Evolutionary conservation across 2,329 filamentous ascomycete genomes (phyloP), one percentile per base, ranked within the genome.

Genomic region (Lasiodiplodia sp.): DNA sequence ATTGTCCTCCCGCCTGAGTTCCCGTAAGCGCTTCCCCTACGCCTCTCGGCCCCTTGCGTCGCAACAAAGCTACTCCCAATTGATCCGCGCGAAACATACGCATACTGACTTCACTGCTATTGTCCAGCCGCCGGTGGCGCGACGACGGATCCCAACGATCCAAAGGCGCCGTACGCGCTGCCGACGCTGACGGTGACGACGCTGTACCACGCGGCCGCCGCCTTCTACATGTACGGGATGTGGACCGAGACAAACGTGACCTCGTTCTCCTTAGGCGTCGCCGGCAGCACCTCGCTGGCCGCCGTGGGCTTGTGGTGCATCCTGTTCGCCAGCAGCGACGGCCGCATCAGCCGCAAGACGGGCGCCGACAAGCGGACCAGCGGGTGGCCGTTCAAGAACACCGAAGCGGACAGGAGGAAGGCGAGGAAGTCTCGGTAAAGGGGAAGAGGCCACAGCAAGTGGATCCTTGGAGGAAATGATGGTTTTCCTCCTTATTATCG

Each of bases 151-250:
- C 74, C 74, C 10, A 67, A 71, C 8, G 78, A 80, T 53, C 78
- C 78, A 47, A 80, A 79, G 71, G 78, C 77, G 0, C 79, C 79
- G 4, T 82, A 83, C 77, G 90, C 91, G 5, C 82, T 86, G 47
- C 90, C 92, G 2, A 88, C 88, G 1, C 78, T 93, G 23, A 83
- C 89, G 49, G 80, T 94, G 16, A 91, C 91, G 1, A 86, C 87
- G 0, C 70, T 88, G 3, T 92, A 92, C 81, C 92, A 95, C 78
- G 81, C 84, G 21, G 80, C 82, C 28, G 74, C 83, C 0, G 83
- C 84, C 4, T 88, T 89, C 71, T 91, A 92, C 78, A 85, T 87
- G 75, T 96, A 94, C 80, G 84, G 85, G 60, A 86, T 89, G 77
- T 92, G 89, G 80, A 84, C 85, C n/a, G 79, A 82, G 66, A 77